Base-by-base conservation (phyloP, 2,329 filamentous ascomycete species). In the Alternaria angustiovoidea region DNA sequence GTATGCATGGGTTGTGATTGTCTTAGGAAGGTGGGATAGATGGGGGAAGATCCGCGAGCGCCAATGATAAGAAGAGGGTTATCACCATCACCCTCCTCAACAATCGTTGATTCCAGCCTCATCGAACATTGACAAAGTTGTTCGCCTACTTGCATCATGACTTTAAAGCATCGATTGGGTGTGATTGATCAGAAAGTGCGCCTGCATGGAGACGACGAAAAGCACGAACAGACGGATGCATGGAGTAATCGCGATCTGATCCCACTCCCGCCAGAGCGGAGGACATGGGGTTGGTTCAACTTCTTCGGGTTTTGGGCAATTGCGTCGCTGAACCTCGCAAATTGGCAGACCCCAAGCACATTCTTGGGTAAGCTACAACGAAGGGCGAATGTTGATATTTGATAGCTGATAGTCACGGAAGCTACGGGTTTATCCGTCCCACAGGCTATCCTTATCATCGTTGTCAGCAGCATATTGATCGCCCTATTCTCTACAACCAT, bases 321-420 rank as follows among this genome's bases (percentile, higher is more conserved):
- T 75, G 71, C 78, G 58, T 74, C 77, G 69, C 39, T 74, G 51
- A 82, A 82, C 41, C 73, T 83, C 38, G 66, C 79, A 7, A 83
- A 81, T 48, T 83, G 82, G 82, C 82, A 84, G 63, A 81, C 79
- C 1, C 81, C 81, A n/a, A 81, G 78, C 63, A 81, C 79, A 0
- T 83, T 81, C 61, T 63, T 85, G 34, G 81, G 74, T 78, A 68
- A 16, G 60, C 22, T 26, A 8, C 2, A 26, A 9, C 14, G 12
- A 5, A 0, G n/a, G 38, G 32, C 16, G 32, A 16, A 30, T 12
- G 12, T 54, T 22, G 9, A n/a, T n/a, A 2, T 24, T n/a, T 9
- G 14, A 9, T 34, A 4, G 34, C 49, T 67, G 26, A 69, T 52
- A n/a, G 28, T 22, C 28, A 26, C 6, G 1, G n/a, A 38, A 78